phyloP scores from a whole-genome alignment of 2,329 filamentous ascomycete genomes.

The Verticillium isaacii region DNA sequence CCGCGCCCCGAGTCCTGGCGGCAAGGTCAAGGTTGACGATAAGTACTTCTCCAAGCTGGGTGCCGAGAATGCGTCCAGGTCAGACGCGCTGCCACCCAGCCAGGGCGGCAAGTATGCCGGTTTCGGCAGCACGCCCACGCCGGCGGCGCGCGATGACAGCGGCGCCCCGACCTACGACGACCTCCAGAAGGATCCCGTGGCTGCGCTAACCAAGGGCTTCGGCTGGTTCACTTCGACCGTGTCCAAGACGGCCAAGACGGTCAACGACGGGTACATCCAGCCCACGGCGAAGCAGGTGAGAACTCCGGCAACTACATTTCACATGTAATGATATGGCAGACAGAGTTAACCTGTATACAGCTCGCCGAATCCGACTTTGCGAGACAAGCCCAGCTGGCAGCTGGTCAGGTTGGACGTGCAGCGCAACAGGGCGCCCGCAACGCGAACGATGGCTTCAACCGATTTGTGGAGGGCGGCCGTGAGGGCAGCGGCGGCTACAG shows the following conservation, averaged over 20 bases:
- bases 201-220: slow-evolving; percentile 83
- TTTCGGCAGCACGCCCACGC: slow-evolving; percentile 74
- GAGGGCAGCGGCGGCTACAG: slow-evolving; percentile 25
- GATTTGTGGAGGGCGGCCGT: slow-evolving; percentile 77
- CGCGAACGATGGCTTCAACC: slow-evolving; percentile 74
- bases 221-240: slow-evolving; percentile 91
- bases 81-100: slow-evolving; percentile 71
- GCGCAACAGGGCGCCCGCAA: slow-evolving; percentile 66
- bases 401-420: slow-evolving; percentile 61
- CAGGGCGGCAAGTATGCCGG: slow-evolving; percentile 91
- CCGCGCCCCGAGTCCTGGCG: slow-evolving; percentile 34
- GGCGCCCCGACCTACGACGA: slow-evolving; percentile 72
- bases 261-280: slow-evolving; percentile 89
- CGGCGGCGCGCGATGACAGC: slow-evolving; percentile 37
- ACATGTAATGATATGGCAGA: neutral
- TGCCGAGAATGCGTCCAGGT: slow-evolving; percentile 71
- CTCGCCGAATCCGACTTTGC: slow-evolving; percentile 77
- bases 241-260: slow-evolving; percentile 82
- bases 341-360: slow-evolving; percentile 35
- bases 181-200: slow-evolving; percentile 85
- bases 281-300: slow-evolving; percentile 83
- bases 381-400: slow-evolving; percentile 56
- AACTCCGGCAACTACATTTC: slow-evolving; percentile 8
- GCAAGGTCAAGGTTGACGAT: slow-evolving; percentile 67
- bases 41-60: slow-evolving; percentile 86